Conservation (phyloP, 202 grass and related monocot species). For the Musa balbisiana region DNA sequence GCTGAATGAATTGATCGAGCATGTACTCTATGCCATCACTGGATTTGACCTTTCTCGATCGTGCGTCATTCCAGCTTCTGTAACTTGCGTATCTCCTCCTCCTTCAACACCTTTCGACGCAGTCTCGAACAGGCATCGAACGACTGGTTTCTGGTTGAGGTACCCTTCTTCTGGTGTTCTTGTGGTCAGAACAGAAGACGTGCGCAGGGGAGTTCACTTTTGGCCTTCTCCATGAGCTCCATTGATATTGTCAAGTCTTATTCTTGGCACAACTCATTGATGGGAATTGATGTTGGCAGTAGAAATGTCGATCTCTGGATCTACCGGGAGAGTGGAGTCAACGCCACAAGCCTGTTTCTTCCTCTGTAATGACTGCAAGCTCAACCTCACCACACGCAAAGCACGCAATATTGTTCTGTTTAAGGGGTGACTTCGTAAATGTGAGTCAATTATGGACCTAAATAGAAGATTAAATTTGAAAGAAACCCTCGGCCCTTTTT, state of each 20-base stretch:
- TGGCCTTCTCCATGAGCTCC: not conserved
- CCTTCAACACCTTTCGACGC: not conserved
- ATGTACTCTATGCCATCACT: conserved; percentile 5
- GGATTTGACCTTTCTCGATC: conserved; percentile 10
- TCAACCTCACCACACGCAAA: not conserved
- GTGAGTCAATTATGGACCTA: not conserved
- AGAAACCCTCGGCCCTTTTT: not conserved
- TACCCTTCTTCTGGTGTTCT: not conserved
- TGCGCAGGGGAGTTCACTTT: not conserved
- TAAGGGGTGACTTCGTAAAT: not conserved
- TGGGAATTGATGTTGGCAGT: no score
- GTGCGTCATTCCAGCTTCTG: not conserved
- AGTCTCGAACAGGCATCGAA: not conserved
- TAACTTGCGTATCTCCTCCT: not conserved
- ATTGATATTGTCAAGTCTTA: not conserved
- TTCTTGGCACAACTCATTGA: not conserved
- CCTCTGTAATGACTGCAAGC: not conserved
- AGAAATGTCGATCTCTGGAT: no score
- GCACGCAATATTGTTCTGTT: not conserved
- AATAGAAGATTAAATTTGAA: not conserved
- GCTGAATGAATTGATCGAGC: no score
- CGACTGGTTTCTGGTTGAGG: no score
- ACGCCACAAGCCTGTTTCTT: not conserved
- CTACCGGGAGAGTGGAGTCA: no score
- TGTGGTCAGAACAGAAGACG: not conserved